These are phyloP conservation scores for Hibiscus syriacus DNA, from an alignment of 345 rosid genomes.

Conservation along the genomic window DNA sequence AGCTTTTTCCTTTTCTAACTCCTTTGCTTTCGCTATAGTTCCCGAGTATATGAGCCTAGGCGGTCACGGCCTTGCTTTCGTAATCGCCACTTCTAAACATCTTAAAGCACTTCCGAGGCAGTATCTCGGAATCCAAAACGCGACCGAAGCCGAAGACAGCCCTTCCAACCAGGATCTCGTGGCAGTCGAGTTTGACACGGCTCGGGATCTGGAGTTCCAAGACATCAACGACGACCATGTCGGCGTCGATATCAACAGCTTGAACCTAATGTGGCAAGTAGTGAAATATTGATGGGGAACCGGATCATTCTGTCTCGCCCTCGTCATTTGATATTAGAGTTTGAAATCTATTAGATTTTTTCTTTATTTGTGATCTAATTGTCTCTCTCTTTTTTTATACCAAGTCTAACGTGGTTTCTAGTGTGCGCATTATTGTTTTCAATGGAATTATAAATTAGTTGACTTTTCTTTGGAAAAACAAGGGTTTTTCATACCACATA, in stretches of 20 bases:
- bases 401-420: too few relatives aligned
- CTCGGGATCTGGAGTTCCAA: not conserved
- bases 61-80: not conserved
- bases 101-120: not conserved
- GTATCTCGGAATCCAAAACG: not conserved
- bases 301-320: too few relatives aligned
- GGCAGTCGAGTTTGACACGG: not conserved
- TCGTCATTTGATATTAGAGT: not conserved
- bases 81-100: not conserved
- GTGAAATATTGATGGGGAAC: not conserved
- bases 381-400: too few relatives aligned
- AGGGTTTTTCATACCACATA: too few relatives aligned
- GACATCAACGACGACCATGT: conserved; percentile 3
- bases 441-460: too few relatives aligned
- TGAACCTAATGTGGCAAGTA: not conserved
- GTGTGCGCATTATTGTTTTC: too few relatives aligned
- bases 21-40: not conserved
- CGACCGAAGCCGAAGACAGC: not conserved
- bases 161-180: not conserved
- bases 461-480: too few relatives aligned
- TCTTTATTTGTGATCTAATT: too few relatives aligned
- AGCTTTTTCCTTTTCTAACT: not conserved
- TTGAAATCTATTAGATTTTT: too few relatives aligned
- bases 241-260: not conserved
- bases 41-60: not conserved